These are phyloP conservation scores for Chaetoscypha palmicola DNA, from an alignment of 2,329 filamentous ascomycete genomes.

Conservation along the genomic window DNA sequence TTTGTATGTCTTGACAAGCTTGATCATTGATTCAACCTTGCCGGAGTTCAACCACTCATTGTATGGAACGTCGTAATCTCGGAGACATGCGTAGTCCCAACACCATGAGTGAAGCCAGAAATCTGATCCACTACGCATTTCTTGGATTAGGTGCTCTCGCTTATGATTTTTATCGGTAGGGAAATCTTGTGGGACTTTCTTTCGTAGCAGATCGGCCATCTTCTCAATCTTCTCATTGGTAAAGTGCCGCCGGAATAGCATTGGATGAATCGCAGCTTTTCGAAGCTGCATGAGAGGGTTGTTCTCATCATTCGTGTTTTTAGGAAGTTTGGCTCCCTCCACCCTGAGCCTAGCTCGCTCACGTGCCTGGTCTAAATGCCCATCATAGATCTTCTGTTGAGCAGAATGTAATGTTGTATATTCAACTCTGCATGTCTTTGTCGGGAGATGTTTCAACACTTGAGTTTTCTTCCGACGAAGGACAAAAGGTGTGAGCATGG, in stretches of 20 bases:
- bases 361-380: slow-evolving; percentile 57
- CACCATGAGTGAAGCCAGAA: slow-evolving; percentile 62
- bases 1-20: slow-evolving; percentile 66
- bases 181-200: slow-evolving; percentile 52
- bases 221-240: slow-evolving; percentile 65
- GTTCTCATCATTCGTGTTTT: slow-evolving; percentile 44
- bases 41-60: slow-evolving; percentile 59
- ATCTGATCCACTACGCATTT: slow-evolving; percentile 53
- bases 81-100: slow-evolving; percentile 47
- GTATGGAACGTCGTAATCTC: slow-evolving; percentile 48
- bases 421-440: slow-evolving; percentile 70
- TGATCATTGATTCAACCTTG: slow-evolving; percentile 75
- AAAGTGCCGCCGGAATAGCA: slow-evolving; percentile 79
- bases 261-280: slow-evolving; percentile 84
- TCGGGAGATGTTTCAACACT: slow-evolving; percentile 75
- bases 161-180: slow-evolving; percentile 38
- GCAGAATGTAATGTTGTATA: slow-evolving; percentile 70
- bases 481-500: slow-evolving; percentile 93
- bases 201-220: slow-evolving; percentile 72
- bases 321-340: slow-evolving; percentile 42
- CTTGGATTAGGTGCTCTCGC: slow-evolving; percentile 45
- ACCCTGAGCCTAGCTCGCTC: slow-evolving; percentile 50
- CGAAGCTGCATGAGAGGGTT: slow-evolving; percentile 86
- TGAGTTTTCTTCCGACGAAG: slow-evolving; percentile 89
- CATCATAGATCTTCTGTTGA: slow-evolving; percentile 68